phyloP scores from a whole-genome alignment of 1,284 basidiomycete species.

The Mycosarcoma mackinlayi region DNA sequence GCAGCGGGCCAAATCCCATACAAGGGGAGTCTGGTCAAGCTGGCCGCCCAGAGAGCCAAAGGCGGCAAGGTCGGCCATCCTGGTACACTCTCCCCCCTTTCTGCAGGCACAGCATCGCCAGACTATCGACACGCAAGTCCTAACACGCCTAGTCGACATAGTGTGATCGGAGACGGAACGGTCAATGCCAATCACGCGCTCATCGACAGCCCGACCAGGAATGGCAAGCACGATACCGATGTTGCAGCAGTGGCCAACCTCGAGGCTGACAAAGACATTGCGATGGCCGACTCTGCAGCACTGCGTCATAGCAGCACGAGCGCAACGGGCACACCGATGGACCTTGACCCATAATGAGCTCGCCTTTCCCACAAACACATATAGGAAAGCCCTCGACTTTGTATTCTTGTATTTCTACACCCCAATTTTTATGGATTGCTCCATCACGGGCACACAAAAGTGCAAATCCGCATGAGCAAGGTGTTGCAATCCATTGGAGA shows the following conservation, averaged over 20 bases:
- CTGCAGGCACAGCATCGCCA: slow-evolving; percentile 32
- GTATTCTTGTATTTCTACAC: slow-evolving; percentile 29
- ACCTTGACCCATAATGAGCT: slow-evolving; percentile 26
- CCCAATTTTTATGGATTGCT: slow-evolving; percentile 15
- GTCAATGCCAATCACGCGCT: background rate
- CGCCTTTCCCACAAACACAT: too few relatives aligned
- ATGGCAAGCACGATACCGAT: slow-evolving; percentile 5
- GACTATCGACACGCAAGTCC: slow-evolving; percentile 30
- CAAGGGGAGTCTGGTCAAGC: slow-evolving; percentile 49
- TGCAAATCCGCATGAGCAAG: background rate
- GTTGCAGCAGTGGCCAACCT: background rate
- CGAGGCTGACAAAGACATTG: slow-evolving; percentile 6
- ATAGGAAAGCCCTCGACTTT: background rate
- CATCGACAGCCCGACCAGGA: slow-evolving; percentile 5
- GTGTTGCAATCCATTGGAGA: background rate
- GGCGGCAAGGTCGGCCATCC: slow-evolving; percentile 18
- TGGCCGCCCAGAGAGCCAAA: slow-evolving; percentile 47
- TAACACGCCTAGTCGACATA: slow-evolving; percentile 10
- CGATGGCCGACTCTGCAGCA: slow-evolving; percentile 1
- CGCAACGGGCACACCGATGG: slow-evolving; percentile 18
- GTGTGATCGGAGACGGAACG: background rate
- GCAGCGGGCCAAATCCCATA: slow-evolving; percentile 49
- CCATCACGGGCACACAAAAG: slow-evolving; percentile 14
- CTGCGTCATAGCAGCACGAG: background rate
- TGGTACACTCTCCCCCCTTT: slow-evolving; percentile 22